Evolutionary conservation across 2,329 filamentous ascomycete genomes (phyloP), one percentile per base, ranked within the genome.

Genomic region (Spiromastix sp.): DNA sequence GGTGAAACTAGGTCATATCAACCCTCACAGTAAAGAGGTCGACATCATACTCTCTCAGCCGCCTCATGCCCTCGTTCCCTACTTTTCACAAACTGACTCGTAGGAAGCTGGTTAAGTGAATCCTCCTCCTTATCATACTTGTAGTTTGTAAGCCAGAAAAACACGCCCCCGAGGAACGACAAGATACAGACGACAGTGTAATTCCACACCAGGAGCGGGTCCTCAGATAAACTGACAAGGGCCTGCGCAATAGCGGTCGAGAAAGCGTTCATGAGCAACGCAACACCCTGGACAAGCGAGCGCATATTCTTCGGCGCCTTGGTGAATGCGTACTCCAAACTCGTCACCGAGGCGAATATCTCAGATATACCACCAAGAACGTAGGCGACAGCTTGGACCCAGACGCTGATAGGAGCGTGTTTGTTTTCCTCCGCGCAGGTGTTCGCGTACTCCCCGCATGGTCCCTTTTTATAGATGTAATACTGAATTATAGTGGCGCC

Each of bases 281-380:
- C 77, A 48, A 85, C 66, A 13, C 74, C 72, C 57, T 64, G 68
- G 9, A 87, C 79, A n/a, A 86, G 67, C 1, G 77, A 81, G 45
- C 80, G 78, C 82, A 87, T 87, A 64, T 85, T 85, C 50, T 72
- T 74, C 17, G 82, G 82, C 0, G 81, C 80, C 59, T 85, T 84
- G 54, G 77, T 79, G 63, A 77, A 86, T 21, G 82, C 82, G 44
- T 84, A 85, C 54, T 85, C 81, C 44, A 81, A 74, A 1, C 76
- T 77, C 3, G 72, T 76, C 39, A 77, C 67, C 8, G 65, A 71
- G 2, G 70, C 66, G 43, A 74, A 68, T 48, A 74, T 74, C 49
- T 75, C 72, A 2, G 69, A 71, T 41, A 74, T 64, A 41, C 66
- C 72, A 38, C 72, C 65, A 2, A 77, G 56, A 6, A 72, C 57